phyloP scores from a whole-genome alignment of 78 protist species.

The Trichosphaerium sp. region DNA sequence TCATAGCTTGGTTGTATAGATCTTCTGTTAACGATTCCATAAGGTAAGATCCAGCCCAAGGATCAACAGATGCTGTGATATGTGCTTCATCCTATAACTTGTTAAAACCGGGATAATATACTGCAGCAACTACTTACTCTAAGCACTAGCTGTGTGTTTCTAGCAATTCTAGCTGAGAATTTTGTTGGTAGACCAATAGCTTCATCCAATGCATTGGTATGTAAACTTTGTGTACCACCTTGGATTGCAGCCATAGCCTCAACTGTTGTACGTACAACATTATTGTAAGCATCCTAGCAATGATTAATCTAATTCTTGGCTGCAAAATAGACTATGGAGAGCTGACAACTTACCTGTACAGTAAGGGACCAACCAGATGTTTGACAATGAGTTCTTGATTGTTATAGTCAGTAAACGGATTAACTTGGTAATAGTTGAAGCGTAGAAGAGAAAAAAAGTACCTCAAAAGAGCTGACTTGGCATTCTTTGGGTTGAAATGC shows the following conservation, averaged over 20 bases:
- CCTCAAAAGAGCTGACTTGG: constrained; percentile 71
- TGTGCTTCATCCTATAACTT: constrained; percentile 86
- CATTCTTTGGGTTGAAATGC: constrained; percentile 72
- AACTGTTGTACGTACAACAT: constrained; percentile 92
- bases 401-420: too few species aligned
- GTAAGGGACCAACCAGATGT: constrained; percentile 93
- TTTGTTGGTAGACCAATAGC: constrained; percentile 95
- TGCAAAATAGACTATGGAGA: not conserved
- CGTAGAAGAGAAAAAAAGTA: too few species aligned
- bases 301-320: not conserved
- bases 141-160: constrained; percentile 92
- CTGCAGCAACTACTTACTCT: not conserved
- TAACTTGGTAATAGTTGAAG: too few species aligned
- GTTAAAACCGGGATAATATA: too few species aligned
- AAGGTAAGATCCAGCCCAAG: constrained; percentile 90
- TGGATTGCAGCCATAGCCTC: constrained; percentile 97
- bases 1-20: constrained; percentile 37
- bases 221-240: constrained; percentile 94
- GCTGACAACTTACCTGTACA: constrained; percentile 61
- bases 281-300: constrained; percentile 72
- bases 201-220: constrained; percentile 84
- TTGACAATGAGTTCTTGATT: constrained; percentile 97
- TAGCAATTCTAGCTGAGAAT: constrained; percentile 83
- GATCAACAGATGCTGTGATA: constrained; percentile 78
- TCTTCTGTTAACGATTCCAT: constrained; percentile 88